Evolutionary conservation across 306 rosid species (phyloP).

Genomic region (Cucurbita pepo): DNA sequence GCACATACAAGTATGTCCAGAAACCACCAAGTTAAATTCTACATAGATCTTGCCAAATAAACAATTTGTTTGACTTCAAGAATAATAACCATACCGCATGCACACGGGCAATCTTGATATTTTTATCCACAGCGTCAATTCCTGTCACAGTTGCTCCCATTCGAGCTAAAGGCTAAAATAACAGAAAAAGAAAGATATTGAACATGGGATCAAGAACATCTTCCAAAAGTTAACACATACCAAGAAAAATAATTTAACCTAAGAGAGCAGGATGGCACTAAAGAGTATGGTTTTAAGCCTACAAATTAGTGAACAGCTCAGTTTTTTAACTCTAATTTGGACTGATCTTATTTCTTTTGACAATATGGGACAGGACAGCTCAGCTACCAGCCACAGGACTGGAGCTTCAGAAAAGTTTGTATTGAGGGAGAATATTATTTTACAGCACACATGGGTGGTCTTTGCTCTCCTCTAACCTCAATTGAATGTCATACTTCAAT

Average conservation of each 20-base stretch:
- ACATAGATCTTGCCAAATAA: not conserved
- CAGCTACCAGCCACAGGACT: not conserved
- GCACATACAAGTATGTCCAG: not conserved
- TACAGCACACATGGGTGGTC: not conserved
- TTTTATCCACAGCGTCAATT: constrained; percentile 72
- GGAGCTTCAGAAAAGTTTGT: not conserved
- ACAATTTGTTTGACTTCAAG: not conserved
- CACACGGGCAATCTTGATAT: constrained; percentile 71
- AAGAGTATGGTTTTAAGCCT: not conserved
- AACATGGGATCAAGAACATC: not conserved
- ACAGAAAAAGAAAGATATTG: not conserved
- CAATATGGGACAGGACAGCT: not conserved
- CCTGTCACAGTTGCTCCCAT: constrained; percentile 89
- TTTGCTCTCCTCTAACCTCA: not conserved
- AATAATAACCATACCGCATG: constrained; percentile 57
- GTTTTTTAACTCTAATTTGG: not conserved
- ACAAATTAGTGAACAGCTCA: not conserved
- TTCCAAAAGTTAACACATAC: not conserved
- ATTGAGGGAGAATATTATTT: not conserved
- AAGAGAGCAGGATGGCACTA: not conserved
- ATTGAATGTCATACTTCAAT: too few species aligned
- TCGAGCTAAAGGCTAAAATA: constrained; percentile 71
- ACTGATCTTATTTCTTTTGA: not conserved
- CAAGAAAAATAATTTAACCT: not conserved
- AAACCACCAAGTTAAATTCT: not conserved